Evolutionary conservation across 495 filamentous ascomycete species (phyloP).

Genomic region (Cercophora sp.): DNA sequence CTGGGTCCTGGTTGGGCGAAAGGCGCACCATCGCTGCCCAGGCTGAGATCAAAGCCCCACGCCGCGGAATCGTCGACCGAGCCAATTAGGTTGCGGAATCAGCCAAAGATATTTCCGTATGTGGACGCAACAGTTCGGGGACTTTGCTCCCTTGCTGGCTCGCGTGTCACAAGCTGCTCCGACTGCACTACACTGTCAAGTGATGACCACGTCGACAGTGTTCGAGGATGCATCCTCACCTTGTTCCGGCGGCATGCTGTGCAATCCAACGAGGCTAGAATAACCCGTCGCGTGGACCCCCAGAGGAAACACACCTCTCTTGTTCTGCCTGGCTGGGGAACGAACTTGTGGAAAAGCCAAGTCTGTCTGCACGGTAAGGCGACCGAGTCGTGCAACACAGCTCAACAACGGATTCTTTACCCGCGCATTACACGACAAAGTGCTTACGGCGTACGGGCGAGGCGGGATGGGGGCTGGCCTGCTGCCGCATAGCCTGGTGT

Average conservation of each 20-base stretch:
- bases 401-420: no score
- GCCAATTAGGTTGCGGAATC: slow-evolving; percentile 21
- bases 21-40: slow-evolving; percentile 3
- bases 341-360: no score
- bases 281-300: no score
- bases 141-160: background rate
- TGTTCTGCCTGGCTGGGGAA: no score
- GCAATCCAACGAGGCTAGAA: background rate
- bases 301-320: no score
- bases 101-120: slow-evolving; percentile 20
- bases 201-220: background rate
- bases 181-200: no score
- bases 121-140: slow-evolving; percentile 11
- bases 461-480: no score
- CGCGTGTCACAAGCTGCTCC: slow-evolving; percentile 1
- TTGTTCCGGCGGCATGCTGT: no score
- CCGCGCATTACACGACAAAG: slow-evolving; percentile 8
- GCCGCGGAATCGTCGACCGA: slow-evolving; percentile 13
- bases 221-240: background rate
- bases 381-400: background rate
- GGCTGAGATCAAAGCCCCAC: slow-evolving; percentile 4
- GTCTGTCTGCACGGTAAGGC: no score
- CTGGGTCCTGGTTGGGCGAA: no score
- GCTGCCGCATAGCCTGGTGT: no score
- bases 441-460: slow-evolving; percentile 11